phyloP scores from a whole-genome alignment of 202 grass and related monocot species.

The Zizania palustris region DNA sequence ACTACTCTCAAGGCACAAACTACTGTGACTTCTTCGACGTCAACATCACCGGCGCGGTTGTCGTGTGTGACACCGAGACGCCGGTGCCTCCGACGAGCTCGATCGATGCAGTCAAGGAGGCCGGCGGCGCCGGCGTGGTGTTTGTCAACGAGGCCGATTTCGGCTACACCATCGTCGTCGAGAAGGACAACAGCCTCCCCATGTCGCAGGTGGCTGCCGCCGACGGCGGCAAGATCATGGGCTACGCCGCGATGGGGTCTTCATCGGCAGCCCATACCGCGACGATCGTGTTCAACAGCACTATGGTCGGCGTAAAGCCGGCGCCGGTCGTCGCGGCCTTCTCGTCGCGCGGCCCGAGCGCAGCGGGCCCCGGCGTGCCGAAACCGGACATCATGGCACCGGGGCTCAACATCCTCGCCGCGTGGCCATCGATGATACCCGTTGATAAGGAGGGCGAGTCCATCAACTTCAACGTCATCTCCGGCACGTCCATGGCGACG shows the following conservation, averaged over 20 bases:
- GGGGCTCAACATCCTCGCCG: constrained; percentile 69
- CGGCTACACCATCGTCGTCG: constrained; percentile 52
- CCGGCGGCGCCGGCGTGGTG: constrained; percentile 49
- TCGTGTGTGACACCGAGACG: constrained; percentile 50
- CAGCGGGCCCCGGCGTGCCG: constrained; percentile 44
- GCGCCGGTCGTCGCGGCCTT: constrained; percentile 54
- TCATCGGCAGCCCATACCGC: constrained; percentile 16
- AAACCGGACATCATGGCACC: constrained; percentile 76
- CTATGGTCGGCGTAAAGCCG: constrained; percentile 43
- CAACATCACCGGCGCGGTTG: constrained; percentile 52
- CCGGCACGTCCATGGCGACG: constrained; percentile 60
- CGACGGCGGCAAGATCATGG: constrained; percentile 56
- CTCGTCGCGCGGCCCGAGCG: constrained; percentile 68
- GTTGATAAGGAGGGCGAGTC: neutral
- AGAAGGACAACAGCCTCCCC: constrained; percentile 40
- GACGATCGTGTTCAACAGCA: constrained; percentile 54
- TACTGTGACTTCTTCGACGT: constrained; percentile 43
- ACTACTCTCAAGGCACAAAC: constrained; percentile 42
- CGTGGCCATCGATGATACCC: constrained; percentile 50
- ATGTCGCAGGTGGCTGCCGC: constrained; percentile 51
- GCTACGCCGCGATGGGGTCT: constrained; percentile 38
- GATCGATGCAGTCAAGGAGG: constrained; percentile 7
- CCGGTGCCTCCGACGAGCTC: constrained; percentile 30
- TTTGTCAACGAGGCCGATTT: constrained; percentile 43
- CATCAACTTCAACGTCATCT: constrained; percentile 49